These are phyloP conservation scores for Cenchrus americanus DNA, from an alignment of 176 grass and related monocot genomes.

Conservation along the genomic window DNA sequence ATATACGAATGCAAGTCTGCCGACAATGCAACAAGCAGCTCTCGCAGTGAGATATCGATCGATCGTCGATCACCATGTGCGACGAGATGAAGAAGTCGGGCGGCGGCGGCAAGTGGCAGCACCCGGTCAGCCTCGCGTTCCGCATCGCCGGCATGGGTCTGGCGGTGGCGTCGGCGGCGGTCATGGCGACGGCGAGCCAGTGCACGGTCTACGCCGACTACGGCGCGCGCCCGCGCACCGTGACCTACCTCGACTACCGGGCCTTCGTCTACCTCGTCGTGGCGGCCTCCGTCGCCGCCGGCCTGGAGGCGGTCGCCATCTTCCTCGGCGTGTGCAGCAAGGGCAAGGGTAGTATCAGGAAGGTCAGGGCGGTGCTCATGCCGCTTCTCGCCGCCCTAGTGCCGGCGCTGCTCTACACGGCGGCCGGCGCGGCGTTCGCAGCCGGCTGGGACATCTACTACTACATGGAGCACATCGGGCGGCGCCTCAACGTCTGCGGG, in stretches of 20 bases:
- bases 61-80: neutral
- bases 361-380: neutral
- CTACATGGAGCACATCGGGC: constrained; percentile 24
- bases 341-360: neutral
- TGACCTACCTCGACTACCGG: constrained; percentile 39
- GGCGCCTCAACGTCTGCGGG: constrained; percentile 36
- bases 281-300: constrained; percentile 2
- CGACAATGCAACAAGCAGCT: neutral
- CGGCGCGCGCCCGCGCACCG: constrained; percentile 5
- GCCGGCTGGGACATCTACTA: constrained; percentile 30
- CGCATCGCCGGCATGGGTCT: constrained; percentile 35
- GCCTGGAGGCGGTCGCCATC: constrained; percentile 34
- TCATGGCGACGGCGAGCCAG: constrained; percentile 47
- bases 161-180: constrained; percentile 29
- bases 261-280: constrained; percentile 37
- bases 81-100: neutral
- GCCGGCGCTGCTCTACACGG: constrained; percentile 49
- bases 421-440: constrained; percentile 46
- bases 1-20: neutral
- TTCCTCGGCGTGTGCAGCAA: constrained; percentile 48
- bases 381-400: constrained; percentile 25
- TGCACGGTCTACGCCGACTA: constrained; percentile 40
- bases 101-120: neutral
- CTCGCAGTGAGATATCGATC: too few species aligned
- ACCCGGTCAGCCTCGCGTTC: neutral